phyloP scores from a whole-genome alignment of 306 rosid genomes.

The Cucumis melo region DNA sequence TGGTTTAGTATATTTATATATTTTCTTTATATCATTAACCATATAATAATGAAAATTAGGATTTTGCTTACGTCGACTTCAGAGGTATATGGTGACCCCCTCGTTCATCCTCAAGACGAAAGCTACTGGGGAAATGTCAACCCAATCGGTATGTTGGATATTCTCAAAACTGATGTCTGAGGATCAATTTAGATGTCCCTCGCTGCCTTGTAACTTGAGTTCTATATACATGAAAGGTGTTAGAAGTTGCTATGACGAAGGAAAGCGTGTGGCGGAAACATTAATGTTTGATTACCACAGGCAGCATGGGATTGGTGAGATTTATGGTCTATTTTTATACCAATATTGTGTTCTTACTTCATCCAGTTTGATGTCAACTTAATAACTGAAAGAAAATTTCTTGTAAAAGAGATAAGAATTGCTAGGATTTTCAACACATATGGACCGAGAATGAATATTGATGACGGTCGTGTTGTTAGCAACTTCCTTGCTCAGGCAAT shows the following conservation, averaged over 20 bases:
- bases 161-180: background rate
- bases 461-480: constrained; percentile 97
- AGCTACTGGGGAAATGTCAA: constrained; percentile 97
- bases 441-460: constrained; percentile 99
- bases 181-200: background rate
- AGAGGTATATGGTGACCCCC: constrained; percentile 98
- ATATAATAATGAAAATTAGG: constrained; percentile 30
- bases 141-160: constrained; percentile 60
- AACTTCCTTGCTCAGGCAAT: constrained; percentile 94
- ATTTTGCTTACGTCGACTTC: constrained; percentile 97
- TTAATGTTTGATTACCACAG: constrained; percentile 98
- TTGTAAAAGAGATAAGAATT: constrained; percentile 58
- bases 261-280: constrained; percentile 97
- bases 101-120: constrained; percentile 86
- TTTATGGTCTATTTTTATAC: background rate
- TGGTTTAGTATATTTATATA: background rate
- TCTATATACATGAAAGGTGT: constrained; percentile 38
- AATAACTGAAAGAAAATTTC: background rate
- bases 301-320: constrained; percentile 86
- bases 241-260: constrained; percentile 97
- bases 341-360: background rate
- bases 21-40: constrained; percentile 17
- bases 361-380: background rate
- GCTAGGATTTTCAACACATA: constrained; percentile 97
- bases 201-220: background rate